These are phyloP conservation scores for Leishmania amazonensis DNA, from an alignment of 208 protist genomes.

Conservation along the genomic window DNA sequence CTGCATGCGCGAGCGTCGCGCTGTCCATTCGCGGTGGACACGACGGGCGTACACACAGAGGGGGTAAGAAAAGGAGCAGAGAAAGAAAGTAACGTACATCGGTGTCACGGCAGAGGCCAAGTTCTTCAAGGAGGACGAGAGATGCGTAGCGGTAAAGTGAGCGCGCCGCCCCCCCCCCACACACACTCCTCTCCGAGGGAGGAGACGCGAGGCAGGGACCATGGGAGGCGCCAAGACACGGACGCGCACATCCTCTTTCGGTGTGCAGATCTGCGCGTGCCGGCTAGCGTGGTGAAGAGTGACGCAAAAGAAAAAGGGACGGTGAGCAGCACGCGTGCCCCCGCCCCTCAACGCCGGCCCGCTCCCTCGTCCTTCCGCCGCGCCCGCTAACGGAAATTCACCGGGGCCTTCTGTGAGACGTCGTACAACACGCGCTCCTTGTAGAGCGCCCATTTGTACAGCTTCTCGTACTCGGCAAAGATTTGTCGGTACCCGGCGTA, in stretches of 20 bases:
- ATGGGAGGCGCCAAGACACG: background rate
- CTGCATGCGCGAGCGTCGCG: no score
- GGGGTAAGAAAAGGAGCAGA: background rate
- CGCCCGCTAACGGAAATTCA: slow-evolving; percentile 9
- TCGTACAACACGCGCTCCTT: slow-evolving; percentile 38
- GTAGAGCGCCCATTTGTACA: slow-evolving; percentile 49
- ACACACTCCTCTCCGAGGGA: background rate
- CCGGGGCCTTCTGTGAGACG: slow-evolving; percentile 17
- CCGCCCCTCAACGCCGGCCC: background rate
- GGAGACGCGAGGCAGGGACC: background rate
- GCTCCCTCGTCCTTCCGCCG: background rate
- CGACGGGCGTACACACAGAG: no score
- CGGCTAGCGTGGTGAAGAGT: background rate
- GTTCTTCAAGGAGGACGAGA: background rate
- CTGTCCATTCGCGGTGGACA: no score
- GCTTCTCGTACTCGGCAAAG: slow-evolving; percentile 44
- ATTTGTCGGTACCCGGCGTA: slow-evolving; percentile 39
- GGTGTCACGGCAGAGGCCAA: background rate
- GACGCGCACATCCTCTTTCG: background rate
- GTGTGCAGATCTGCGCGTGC: background rate
- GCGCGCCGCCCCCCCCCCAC: no score
- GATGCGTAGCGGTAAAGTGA: background rate
- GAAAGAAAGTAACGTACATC: background rate
- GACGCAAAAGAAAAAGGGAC: background rate
- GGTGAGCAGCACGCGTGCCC: background rate